These are phyloP conservation scores for Pyricularia sp. DNA, from an alignment of 2,329 filamentous ascomycete genomes.

Conservation along the genomic window DNA sequence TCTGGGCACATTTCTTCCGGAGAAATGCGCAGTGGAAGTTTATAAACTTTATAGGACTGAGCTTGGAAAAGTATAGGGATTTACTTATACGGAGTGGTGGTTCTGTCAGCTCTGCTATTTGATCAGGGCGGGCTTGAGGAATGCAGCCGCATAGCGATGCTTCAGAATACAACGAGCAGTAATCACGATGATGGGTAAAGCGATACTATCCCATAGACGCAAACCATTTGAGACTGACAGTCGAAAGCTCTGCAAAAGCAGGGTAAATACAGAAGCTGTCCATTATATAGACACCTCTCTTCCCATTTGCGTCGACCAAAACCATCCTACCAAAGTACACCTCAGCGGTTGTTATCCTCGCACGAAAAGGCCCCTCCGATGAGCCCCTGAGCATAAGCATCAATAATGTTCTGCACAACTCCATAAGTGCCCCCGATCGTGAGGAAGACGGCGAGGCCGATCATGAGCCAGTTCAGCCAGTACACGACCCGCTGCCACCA, in stretches of 20 bases:
- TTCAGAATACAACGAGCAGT: not conserved
- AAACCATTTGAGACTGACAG: not conserved
- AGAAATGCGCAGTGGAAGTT: constrained; percentile 39
- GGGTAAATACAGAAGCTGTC: not conserved
- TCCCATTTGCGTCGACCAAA: not conserved
- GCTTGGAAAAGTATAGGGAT: constrained; percentile 26
- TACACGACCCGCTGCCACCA: not conserved
- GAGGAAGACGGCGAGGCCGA: constrained; percentile 25
- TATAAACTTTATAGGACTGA: constrained; percentile 33
- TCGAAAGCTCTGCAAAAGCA: too few species aligned
- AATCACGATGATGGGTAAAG: not conserved
- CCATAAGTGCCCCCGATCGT: constrained; percentile 32
- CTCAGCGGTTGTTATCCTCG: not conserved
- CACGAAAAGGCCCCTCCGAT: not conserved
- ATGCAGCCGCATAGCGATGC: too few species aligned
- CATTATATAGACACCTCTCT: not conserved
- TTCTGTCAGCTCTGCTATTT: not conserved
- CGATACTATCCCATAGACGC: too few species aligned
- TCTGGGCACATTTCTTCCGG: constrained; percentile 36
- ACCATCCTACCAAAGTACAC: not conserved
- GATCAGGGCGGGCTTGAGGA: not conserved
- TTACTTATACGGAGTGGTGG: constrained; percentile 9
- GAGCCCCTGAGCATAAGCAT: constrained; percentile 27
- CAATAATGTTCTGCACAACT: constrained; percentile 38
- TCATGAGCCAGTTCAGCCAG: constrained; percentile 15